A percentile compares a stretch with the other conserved stretches of the same genome.
These are phyloP conservation scores for Lathyrus oleraceus DNA, from an alignment of 306 rosid species.

Conservation along the genomic window DNA sequence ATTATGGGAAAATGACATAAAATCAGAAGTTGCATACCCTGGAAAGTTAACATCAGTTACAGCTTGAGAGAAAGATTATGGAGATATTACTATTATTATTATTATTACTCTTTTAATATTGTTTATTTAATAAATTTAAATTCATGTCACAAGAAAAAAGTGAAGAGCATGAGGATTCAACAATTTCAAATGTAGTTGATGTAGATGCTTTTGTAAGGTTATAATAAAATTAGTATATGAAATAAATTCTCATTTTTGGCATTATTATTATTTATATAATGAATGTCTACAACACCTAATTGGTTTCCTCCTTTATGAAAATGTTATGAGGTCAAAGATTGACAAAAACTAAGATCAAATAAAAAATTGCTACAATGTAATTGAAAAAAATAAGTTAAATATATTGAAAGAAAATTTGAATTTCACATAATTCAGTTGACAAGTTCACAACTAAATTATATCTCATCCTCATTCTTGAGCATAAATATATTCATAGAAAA, in stretches of 20 bases:
- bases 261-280: background rate
- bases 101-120: background rate
- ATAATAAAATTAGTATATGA: slow-evolving; percentile 24
- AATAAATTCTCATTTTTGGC: slow-evolving; percentile 32
- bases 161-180: slow-evolving; percentile 32
- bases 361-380: too few species aligned
- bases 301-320: background rate
- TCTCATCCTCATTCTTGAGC: too few species aligned
- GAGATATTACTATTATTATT: background rate
- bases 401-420: too few species aligned
- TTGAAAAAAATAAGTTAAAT: too few species aligned
- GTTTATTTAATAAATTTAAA: slow-evolving; percentile 10
- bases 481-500: too few species aligned
- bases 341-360: too few species aligned
- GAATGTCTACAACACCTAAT: background rate
- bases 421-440: too few species aligned
- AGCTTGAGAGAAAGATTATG: slow-evolving; percentile 48
- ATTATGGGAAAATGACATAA: slow-evolving; percentile 75
- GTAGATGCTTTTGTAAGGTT: slow-evolving; percentile 47
- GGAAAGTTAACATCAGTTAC: slow-evolving; percentile 82
- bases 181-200: slow-evolving; percentile 39
- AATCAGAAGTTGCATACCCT: slow-evolving; percentile 73
- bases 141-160: background rate
- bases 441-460: too few species aligned
- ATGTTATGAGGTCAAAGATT: too few species aligned